Base-by-base conservation (phyloP, 139 green algal genomes). In the Volvox africanus region DNA sequence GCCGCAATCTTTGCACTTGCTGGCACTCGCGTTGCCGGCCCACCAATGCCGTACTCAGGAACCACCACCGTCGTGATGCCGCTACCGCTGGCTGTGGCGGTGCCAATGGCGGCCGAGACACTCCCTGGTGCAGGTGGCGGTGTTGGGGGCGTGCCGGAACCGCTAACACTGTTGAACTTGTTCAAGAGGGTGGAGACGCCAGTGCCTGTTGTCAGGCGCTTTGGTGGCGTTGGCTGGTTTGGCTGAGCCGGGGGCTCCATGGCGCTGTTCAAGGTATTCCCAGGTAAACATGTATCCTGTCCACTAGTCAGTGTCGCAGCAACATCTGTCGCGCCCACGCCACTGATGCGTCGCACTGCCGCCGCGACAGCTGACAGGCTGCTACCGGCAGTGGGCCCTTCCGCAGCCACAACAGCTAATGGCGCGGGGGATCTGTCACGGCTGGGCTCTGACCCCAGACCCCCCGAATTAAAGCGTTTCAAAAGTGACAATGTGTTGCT, bases 1-100 rank as follows among this genome's bases (percentile, higher is more conserved):
- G 73, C 71, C 12, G 86, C 86, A 62, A 90, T 90, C 86, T 75
- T 83, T 1, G 86, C 28, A 32, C 71, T 76, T 18, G 86, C 71
- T 0, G 84, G 84, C 69, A 89, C 86, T 26, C 86, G 71, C 13
- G 30, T 55, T 44, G 73, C 71, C 17, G 86, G 73, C 6, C 86
- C 86, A 1, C 86, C 86, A 19, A 71, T 73, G 44, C 84, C 62
- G 12, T 88, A 88, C 82, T 88, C 82, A 17, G 83, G 67, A 16
- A 62, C 67, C 24, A 28, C 14, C 35, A 30, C 6, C 30, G 14
- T 62, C 26, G 17, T 36, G 35, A 9, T 44, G 36, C 21, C 37
- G 67, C 11, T 55, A 44, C 44, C 30, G 44, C n/a, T 37, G 71
- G 21, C 44, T 37, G 17, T 20, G 65, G 20, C 65, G 65, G 19